A percentile compares a stretch with the other conserved stretches of the same genome.
Conservation (phyloP, 2,329 filamentous ascomycete genomes). For the Exophiala phaeomuriformis region DNA sequence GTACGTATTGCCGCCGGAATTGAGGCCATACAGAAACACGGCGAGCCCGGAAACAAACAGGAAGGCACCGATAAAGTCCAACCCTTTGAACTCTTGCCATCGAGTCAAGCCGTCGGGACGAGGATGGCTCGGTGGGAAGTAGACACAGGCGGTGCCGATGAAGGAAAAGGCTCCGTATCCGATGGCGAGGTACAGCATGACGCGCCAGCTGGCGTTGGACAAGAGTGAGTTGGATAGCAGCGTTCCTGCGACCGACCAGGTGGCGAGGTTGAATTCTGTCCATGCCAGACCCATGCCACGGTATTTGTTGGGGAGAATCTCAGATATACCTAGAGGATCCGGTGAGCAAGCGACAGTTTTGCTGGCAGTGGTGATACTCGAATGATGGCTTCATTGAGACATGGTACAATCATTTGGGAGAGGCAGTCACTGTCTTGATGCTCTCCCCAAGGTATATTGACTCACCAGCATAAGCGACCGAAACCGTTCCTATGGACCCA, state of each 20-base stretch:
- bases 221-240: constrained; percentile 19
- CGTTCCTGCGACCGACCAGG: constrained; percentile 17
- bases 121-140: constrained; percentile 44
- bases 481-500: constrained; percentile 17
- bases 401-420: no score
- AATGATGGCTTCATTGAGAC: no score
- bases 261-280: constrained; percentile 20
- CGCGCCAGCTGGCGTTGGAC: constrained; percentile 47
- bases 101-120: constrained; percentile 40
- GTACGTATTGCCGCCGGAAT: constrained; percentile 28
- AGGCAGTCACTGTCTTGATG: no score
- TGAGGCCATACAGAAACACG: constrained; percentile 43
- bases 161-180: constrained; percentile 50
- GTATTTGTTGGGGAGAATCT: constrained; percentile 20
- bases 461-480: constrained; percentile 16
- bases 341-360: no score
- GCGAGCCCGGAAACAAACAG: constrained; percentile 46
- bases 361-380: no score
- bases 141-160: constrained; percentile 42
- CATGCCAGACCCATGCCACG: constrained; percentile 18
- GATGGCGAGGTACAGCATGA: constrained; percentile 47
- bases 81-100: constrained; percentile 38
- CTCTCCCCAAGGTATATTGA: no score
- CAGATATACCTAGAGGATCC: constrained; percentile 12
- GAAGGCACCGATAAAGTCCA: constrained; percentile 48